Base-by-base conservation (phyloP, 305 asterid species). In the Lippia alba region DNA sequence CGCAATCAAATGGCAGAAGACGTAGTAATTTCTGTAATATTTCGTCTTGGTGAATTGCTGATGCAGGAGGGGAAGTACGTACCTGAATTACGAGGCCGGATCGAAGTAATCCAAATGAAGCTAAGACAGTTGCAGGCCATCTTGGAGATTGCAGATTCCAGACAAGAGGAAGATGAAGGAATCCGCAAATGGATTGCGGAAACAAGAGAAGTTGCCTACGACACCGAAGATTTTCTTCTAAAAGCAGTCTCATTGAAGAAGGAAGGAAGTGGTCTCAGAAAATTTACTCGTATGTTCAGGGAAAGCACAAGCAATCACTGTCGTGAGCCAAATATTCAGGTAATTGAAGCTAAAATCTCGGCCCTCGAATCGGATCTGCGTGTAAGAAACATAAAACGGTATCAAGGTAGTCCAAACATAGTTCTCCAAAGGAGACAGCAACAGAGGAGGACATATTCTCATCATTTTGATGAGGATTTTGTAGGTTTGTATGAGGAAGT, bases 141-240 rank as follows among this genome's bases (percentile, higher is more conserved):
- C 49, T 40, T 83, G 36, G 79, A 75, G 45, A 80, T 82, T 57
- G 89, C 84, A 12, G 92, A 82, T 36, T 75, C 81, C 34, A 73
- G 80, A 12, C 78, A 79, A 20, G 77, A 76, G 34, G 71, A 63
- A 19, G 86, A 82, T 19, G 85, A 77, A 51, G 78, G 77, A 9
- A 66, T 82, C 79, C 73, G 80, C 1, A 79, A 80, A 15, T 86
- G 92, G 85, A 70, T 86, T 61, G 77, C 67, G 12, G 85, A 86
- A 49, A 80, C 86, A 4, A 67, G 86, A 62, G 86, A 82, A 66
- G 77, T 80, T 24, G 80, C 85, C 9, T 78, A 80, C 33, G 83
- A 82, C 18, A 75, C 69, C 1, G 86, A 77, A 62, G 81, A 77
- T 68, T 78, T 74, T 11, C 73, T 78, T 15, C 76, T 69, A 12